phyloP scores from a whole-genome alignment of 768 basidiomycete species.

The Hericium coralloides region DNA sequence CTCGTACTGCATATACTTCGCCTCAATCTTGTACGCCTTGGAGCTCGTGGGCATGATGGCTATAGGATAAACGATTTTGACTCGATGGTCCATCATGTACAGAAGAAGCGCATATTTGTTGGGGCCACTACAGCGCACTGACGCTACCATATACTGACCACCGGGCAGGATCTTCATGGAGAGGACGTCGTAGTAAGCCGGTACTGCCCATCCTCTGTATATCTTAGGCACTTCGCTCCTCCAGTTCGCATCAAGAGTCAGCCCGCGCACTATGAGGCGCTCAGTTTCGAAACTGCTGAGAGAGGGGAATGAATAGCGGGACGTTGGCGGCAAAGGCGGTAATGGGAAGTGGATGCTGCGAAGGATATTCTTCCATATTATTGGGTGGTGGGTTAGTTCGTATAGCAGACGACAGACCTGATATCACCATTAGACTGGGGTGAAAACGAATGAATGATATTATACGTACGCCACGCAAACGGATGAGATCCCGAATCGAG shows the following conservation, averaged over 20 bases:
- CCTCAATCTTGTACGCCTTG: slow-evolving; percentile 11
- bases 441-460: not conserved
- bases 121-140: slow-evolving; percentile 2
- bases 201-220: slow-evolving; percentile 8
- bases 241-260: slow-evolving; percentile 15
- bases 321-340: slow-evolving; percentile 12
- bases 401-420: slow-evolving; percentile 11
- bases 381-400: slow-evolving; percentile 11
- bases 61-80: slow-evolving; percentile 10
- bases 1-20: not conserved
- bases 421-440: not conserved
- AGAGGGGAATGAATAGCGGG: slow-evolving; percentile 6
- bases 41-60: slow-evolving; percentile 4
- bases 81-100: slow-evolving; percentile 15
- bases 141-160: slow-evolving; percentile 12
- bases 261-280: slow-evolving; percentile 9
- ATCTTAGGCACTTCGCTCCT: slow-evolving; percentile 8
- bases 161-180: slow-evolving; percentile 15
- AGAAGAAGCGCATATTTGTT: slow-evolving; percentile 10
- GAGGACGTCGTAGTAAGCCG: slow-evolving; percentile 4
- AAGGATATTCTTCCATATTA: slow-evolving; percentile 14
- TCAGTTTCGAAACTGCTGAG: slow-evolving; percentile 14
- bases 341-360: slow-evolving; percentile 10
- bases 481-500: slow-evolving; percentile 12
- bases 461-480: slow-evolving; percentile 9